These are phyloP conservation scores for Cystofilobasidium capitatum DNA, from an alignment of 768 basidiomycete genomes.

Conservation along the genomic window DNA sequence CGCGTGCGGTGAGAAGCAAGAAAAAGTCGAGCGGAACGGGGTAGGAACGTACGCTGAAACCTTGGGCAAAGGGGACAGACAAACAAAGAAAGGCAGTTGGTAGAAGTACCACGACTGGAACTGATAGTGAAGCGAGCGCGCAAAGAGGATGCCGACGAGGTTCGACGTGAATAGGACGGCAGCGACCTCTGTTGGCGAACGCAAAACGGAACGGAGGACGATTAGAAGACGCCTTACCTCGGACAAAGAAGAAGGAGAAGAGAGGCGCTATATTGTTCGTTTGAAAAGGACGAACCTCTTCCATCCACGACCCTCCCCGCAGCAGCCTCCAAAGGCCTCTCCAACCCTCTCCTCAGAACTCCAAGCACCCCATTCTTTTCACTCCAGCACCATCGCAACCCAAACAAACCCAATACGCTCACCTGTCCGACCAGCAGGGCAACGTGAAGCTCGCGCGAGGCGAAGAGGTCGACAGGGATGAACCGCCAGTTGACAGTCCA, in stretches of 20 bases:
- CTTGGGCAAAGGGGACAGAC: constrained; percentile 59
- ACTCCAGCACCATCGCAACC: constrained; percentile 61
- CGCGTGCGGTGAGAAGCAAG: constrained; percentile 8
- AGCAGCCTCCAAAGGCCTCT: constrained; percentile 42
- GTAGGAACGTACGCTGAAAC: constrained; percentile 50
- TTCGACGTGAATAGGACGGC: constrained; percentile 84
- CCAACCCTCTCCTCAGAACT: constrained; percentile 52
- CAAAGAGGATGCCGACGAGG: constrained; percentile 79
- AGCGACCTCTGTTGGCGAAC: constrained; percentile 51
- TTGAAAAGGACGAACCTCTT: constrained; percentile 49
- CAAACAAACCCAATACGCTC: constrained; percentile 54
- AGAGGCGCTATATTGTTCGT: too few species aligned
- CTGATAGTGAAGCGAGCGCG: constrained; percentile 92
- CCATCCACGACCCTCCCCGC: not conserved
- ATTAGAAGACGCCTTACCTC: constrained; percentile 29
- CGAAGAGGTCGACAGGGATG: constrained; percentile 63
- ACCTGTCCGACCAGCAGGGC: constrained; percentile 60
- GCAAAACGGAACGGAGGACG: not conserved
- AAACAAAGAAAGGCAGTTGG: constrained; percentile 73
- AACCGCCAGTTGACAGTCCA: constrained; percentile 99
- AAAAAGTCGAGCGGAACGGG: not conserved
- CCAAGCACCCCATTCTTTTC: constrained; percentile 56
- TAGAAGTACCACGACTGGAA: constrained; percentile 97
- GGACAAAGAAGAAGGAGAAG: constrained; percentile 51
- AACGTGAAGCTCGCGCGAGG: constrained; percentile 53